Evolutionary conservation across 192 early-diverging fungal genomes (phyloP), one percentile per base, ranked within the genome.

Genomic region (Polychytrium aggregatum): DNA sequence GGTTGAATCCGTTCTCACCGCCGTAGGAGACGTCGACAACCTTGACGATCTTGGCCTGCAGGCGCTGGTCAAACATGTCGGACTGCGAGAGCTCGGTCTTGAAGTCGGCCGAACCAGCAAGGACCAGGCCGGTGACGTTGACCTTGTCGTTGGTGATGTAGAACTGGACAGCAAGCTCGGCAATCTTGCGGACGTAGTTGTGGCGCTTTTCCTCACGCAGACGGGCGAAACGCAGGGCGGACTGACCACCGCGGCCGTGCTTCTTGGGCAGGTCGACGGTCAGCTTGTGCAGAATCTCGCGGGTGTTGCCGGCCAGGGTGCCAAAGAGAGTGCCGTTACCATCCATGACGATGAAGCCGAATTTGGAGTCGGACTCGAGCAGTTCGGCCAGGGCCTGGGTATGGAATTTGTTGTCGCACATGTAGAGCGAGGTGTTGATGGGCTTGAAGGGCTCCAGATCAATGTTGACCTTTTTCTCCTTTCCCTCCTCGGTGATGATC

Each of bases 241-340:
- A 98, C 71, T 98, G 96, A 83, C 96, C 96, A 78, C 96, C 96
- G 76, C 96, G 88, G 44, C 96, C 96, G 82, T 98, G 96, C 86
- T 98, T 98, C 79, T 98, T 98, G 60, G 96, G 96, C 64, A 98
- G 61, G 60, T 98, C 96, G 39, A 98, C 96, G 17, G 82, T 69
- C 47, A 98, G 78, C 65, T 92, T 89, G 74, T 92, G 88, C 47
- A 97, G 64, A 29, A 98, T 77, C 50, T 95, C 87, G 50, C 96
- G 86, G 20, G 78, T 88, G 70, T 87, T 95, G 37, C 96, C 96
- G 57, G 83, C 75, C n/a, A 98, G 72, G 18, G 84, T 83, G 22
- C 96, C 96, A 62, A 92, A 98, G 26, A 98, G 70, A 14, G 86
- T 75, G 39, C 96, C 96, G 72, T 87, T 88, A 83, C 96, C 96